phyloP scores from a whole-genome alignment of 495 filamentous ascomycete genomes.

The Polyplosphaeria fusca region DNA sequence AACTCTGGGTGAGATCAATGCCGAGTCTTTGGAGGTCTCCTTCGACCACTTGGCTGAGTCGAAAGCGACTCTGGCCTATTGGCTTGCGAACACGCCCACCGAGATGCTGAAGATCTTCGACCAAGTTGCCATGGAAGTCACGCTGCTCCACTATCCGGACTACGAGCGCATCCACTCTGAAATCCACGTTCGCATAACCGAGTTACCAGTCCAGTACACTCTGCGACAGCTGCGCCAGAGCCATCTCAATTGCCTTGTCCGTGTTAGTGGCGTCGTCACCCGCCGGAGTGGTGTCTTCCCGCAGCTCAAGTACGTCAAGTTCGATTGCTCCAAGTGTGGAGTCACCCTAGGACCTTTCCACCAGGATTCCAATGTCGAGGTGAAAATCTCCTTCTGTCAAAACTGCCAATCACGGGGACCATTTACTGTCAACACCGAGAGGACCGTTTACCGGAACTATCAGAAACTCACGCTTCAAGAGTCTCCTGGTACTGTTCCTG shows the following conservation, averaged over 20 bases:
- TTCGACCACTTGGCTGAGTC: constrained; percentile 85
- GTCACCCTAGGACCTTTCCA: constrained; percentile 92
- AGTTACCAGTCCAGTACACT: constrained; percentile 92
- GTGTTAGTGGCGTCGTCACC: constrained; percentile 93
- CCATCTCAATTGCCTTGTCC: constrained; percentile 94
- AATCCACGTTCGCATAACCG: constrained; percentile 95
- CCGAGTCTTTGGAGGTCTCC: constrained; percentile 92
- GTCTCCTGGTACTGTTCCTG: constrained; percentile 93
- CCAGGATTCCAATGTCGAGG: constrained; percentile 92
- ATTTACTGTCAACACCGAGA: constrained; percentile 93
- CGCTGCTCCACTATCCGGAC: constrained; percentile 91
- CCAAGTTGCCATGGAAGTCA: constrained; percentile 92
- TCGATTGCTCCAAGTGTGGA: constrained; percentile 91
- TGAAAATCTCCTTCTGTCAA: constrained; percentile 94
- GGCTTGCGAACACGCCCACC: constrained; percentile 90
- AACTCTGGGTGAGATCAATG: constrained; percentile 92
- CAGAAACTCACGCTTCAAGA: constrained; percentile 98
- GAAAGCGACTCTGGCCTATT: constrained; percentile 97
- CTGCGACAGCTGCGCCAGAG: constrained; percentile 93
- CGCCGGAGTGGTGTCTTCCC: constrained; percentile 97
- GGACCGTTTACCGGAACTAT: constrained; percentile 99
- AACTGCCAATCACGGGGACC: constrained; percentile 95
- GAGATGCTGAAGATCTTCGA: constrained; percentile 96
- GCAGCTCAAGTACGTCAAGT: constrained; percentile 96
- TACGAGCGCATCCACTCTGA: constrained; percentile 97